These are phyloP conservation scores for Peniophora sp. DNA, from an alignment of 1,284 basidiomycete species.

Conservation along the genomic window DNA sequence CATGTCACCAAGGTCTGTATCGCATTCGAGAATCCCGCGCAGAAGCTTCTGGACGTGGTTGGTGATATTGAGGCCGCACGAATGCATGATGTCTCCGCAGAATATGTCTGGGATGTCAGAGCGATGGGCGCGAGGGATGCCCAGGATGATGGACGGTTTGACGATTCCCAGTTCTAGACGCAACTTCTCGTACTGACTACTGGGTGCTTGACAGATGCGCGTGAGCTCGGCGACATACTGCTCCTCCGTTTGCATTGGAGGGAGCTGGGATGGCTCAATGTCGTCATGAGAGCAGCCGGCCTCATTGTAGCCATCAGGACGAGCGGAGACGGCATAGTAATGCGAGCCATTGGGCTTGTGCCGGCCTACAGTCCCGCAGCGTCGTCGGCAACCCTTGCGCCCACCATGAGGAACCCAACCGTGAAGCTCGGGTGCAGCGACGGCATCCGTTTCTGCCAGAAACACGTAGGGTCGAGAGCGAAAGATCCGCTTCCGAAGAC, in stretches of 20 bases:
- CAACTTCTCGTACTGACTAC: not conserved
- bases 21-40: conserved; percentile 12
- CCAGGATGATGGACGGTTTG: conserved; percentile 6
- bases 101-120: conserved; percentile 12
- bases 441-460: conserved; percentile 6
- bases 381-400: conserved; percentile 4
- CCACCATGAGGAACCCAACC: conserved; percentile 10
- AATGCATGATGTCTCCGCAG: conserved; percentile 17
- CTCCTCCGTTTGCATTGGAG: not conserved
- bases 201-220: not conserved
- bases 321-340: conserved; percentile 2
- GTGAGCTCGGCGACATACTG: not conserved
- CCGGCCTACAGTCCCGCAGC: conserved; percentile 1
- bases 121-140: not conserved
- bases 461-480: conserved; percentile 2
- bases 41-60: conserved; percentile 14
- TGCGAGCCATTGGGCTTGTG: conserved; percentile 2
- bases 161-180: conserved; percentile 2
- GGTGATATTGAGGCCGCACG: conserved; percentile 13
- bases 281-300: conserved; percentile 2
- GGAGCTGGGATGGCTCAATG: not conserved
- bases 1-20: conserved; percentile 4
- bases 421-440: conserved; percentile 2
- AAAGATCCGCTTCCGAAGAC: not conserved
- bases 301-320: conserved; percentile 1